These are phyloP conservation scores for Botryotinia globosa DNA, from an alignment of 2,329 filamentous ascomycete genomes.

Conservation along the genomic window DNA sequence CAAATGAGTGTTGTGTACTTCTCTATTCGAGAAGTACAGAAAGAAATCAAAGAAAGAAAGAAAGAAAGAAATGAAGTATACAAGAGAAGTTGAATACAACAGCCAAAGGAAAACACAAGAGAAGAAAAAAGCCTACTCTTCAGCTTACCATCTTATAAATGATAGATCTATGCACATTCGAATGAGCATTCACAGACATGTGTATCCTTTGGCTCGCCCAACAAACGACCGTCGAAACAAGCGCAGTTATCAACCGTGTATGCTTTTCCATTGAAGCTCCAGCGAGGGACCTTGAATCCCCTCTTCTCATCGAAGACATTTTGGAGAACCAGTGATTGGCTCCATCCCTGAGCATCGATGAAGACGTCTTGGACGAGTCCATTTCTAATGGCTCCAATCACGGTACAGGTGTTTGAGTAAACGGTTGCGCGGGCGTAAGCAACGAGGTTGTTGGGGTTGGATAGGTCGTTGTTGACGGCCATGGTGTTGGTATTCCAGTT, in stretches of 20 bases:
- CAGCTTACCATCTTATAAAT: not conserved
- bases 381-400: not conserved
- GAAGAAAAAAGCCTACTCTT: no score
- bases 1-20: not conserved
- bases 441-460: slow-evolving; percentile 1
- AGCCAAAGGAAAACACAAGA: not conserved
- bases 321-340: not conserved
- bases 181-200: slow-evolving; percentile 9
- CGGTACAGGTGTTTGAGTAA: not conserved
- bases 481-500: slow-evolving; percentile 18
- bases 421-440: slow-evolving; percentile 2
- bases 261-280: not conserved
- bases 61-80: not conserved
- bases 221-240: not conserved
- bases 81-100: not conserved
- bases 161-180: not conserved
- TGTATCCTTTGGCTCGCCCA: slow-evolving; percentile 2
- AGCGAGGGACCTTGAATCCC: not conserved
- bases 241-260: not conserved
- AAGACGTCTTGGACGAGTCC: not conserved
- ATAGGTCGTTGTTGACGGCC: slow-evolving; percentile 13
- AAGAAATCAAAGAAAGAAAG: no score
- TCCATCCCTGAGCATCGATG: not conserved
- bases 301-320: not conserved
- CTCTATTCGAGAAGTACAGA: not conserved